Conservation (phyloP, 2,329 filamentous ascomycete species). For the Ophiostoma ulmi region DNA sequence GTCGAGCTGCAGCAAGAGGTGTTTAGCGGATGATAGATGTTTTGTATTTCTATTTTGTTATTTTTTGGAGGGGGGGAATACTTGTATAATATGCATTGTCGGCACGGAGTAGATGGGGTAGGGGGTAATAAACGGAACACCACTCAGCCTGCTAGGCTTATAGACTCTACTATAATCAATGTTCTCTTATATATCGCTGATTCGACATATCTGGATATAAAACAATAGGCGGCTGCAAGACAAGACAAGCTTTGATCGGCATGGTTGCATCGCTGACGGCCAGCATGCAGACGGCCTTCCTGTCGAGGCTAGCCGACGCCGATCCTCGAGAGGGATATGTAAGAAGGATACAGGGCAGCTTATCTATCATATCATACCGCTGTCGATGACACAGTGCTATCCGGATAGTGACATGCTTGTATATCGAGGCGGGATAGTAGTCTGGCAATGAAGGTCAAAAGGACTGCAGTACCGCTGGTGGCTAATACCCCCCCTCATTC, state of each 20-base stretch:
- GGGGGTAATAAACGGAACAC: background rate
- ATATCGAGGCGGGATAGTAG: background rate
- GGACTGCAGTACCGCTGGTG: background rate
- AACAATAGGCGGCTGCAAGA: background rate
- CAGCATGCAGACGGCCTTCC: background rate
- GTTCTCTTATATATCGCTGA: background rate
- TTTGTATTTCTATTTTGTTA: background rate
- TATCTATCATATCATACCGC: background rate
- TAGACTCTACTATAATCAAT: conserved; percentile 4
- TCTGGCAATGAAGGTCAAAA: background rate
- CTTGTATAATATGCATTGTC: conserved; percentile 1
- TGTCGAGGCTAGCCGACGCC: conserved; percentile 2
- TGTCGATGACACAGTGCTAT: background rate
- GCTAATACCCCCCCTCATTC: background rate
- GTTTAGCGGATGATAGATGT: conserved; percentile 66
- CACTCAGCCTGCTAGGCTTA: background rate
- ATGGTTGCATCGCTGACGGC: background rate
- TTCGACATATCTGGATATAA: too few relatives aligned
- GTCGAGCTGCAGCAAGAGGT: conserved; percentile 83
- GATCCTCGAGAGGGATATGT: background rate
- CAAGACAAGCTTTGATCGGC: background rate
- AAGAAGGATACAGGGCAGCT: background rate
- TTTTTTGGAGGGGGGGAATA: background rate
- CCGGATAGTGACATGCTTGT: background rate
- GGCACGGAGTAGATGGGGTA: background rate